Evolutionary conservation across 345 rosid genomes (phyloP).

Genomic region (Eucalyptus lansdowneana): DNA sequence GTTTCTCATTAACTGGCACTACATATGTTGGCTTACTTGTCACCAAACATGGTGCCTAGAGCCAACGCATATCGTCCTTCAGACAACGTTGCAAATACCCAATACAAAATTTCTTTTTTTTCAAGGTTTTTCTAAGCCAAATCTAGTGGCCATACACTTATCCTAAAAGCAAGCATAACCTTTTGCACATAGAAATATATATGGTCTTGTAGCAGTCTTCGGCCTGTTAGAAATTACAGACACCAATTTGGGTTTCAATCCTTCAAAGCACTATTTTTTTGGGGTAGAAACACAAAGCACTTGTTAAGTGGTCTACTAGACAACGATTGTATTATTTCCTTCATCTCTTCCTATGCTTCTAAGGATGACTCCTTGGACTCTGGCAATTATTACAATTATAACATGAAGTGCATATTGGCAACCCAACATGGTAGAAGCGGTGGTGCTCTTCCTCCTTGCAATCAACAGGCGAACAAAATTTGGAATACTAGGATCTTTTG

Average conservation of each 20-base stretch:
- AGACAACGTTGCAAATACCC: not conserved
- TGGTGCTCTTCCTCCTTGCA: not conserved
- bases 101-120: not conserved
- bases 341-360: not conserved
- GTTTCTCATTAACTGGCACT: not conserved
- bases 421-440: rapidly evolving
- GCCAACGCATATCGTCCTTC: not conserved
- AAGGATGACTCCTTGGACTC: not conserved
- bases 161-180: not conserved
- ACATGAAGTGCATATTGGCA: not conserved
- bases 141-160: not conserved
- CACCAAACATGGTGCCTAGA: not conserved
- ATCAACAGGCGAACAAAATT: not conserved
- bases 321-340: not conserved
- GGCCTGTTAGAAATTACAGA: not conserved
- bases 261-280: too few species aligned
- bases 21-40: not conserved
- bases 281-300: too few species aligned
- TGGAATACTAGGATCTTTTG: not conserved
- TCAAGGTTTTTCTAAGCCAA: not conserved
- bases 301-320: not conserved
- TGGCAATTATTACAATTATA: not conserved
- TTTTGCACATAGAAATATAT: not conserved
- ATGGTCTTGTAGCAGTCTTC: not conserved
- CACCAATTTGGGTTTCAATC: not conserved